Percentiles rank a stretch among this genome's conserved stretches.
These are phyloP conservation scores for Alternaria burnsii DNA, from an alignment of 2,329 filamentous ascomycete genomes.

Conservation along the genomic window DNA sequence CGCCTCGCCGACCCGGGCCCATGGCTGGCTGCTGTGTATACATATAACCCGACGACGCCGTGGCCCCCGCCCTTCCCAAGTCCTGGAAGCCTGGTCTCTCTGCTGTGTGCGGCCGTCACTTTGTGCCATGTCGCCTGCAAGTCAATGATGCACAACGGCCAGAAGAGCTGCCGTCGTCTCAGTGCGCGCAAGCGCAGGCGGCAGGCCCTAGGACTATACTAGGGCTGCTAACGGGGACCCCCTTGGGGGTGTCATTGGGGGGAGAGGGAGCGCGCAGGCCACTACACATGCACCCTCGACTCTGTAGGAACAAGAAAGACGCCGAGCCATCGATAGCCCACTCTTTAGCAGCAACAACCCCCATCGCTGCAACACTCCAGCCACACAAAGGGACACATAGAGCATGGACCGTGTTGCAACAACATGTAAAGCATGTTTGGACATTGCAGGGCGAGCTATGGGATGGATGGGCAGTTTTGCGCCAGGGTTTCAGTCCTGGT, in stretches of 20 bases:
- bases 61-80: constrained; percentile 7
- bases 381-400: background rate
- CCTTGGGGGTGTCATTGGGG: constrained; percentile 7
- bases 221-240: constrained; percentile 13
- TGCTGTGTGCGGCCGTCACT: background rate
- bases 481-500: background rate
- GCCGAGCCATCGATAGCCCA: background rate
- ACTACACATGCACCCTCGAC: constrained; percentile 13
- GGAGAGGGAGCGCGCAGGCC: background rate
- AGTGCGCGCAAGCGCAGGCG: constrained; percentile 16
- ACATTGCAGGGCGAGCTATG: background rate
- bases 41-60: constrained; percentile 15
- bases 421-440: background rate
- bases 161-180: constrained; percentile 11
- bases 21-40: constrained; percentile 14
- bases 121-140: background rate
- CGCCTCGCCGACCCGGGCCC: constrained; percentile 16
- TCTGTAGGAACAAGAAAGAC: constrained; percentile 11
- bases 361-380: background rate
- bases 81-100: constrained; percentile 9
- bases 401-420: background rate
- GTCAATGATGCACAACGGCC: constrained; percentile 3
- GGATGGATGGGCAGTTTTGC: background rate
- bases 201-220: constrained; percentile 12
- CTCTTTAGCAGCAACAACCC: background rate